phyloP scores from a whole-genome alignment of 345 rosid species.

The Salix suchowensis region DNA sequence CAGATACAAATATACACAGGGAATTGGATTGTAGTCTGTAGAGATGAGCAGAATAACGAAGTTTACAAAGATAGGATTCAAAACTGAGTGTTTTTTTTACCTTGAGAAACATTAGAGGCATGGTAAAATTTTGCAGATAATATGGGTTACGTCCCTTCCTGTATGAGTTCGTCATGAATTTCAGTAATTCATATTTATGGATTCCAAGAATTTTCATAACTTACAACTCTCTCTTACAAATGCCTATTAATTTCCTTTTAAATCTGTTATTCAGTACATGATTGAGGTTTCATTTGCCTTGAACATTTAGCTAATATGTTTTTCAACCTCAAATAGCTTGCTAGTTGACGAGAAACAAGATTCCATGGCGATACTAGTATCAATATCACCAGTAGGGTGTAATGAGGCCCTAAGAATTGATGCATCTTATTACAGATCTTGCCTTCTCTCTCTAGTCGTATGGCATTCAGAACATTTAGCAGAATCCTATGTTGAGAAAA shows the following conservation, averaged over 20 bases:
- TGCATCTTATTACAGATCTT: background rate
- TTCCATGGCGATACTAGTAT: background rate
- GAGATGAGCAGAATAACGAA: slow-evolving; percentile 11
- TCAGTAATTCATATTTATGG: slow-evolving; percentile 1
- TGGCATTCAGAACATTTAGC: background rate
- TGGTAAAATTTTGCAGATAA: background rate
- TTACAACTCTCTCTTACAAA: background rate
- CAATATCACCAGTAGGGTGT: background rate
- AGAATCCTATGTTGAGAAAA: background rate
- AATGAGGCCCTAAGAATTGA: background rate
- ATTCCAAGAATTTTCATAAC: background rate
- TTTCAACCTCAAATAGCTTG: background rate
- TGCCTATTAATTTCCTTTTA: background rate
- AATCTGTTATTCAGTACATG: background rate
- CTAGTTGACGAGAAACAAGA: background rate
- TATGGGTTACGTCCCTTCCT: background rate
- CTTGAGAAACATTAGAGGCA: slow-evolving; percentile 9
- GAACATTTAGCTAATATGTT: background rate
- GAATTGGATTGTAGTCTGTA: background rate
- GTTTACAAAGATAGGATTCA: background rate
- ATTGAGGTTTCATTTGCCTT: background rate
- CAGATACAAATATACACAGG: slow-evolving; percentile 10
- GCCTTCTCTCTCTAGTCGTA: background rate
- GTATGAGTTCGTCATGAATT: background rate
- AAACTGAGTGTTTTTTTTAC: background rate